Conservation (phyloP, 768 basidiomycete genomes). For the Chalciporus piperatus region DNA sequence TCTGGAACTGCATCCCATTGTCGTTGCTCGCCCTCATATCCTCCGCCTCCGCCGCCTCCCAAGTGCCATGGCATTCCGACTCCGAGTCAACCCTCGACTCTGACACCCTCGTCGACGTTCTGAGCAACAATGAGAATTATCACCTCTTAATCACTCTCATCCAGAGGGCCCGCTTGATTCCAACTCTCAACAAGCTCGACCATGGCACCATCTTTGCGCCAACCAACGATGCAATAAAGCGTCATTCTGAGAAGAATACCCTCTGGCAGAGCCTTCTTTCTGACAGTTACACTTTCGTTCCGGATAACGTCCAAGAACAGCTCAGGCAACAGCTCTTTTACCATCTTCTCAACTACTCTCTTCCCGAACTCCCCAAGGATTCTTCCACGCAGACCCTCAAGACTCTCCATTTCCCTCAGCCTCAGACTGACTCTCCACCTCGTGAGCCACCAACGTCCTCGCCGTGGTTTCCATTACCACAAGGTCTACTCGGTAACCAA, state of each 20-base stretch:
- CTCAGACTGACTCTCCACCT: constrained; percentile 56
- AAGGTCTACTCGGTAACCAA: constrained; percentile 75
- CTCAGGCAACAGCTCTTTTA: constrained; percentile 93
- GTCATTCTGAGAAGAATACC: constrained; percentile 33
- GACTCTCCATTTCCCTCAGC: constrained; percentile 74
- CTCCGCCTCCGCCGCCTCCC: constrained; percentile 15
- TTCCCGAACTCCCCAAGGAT: constrained; percentile 45
- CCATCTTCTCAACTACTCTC: constrained; percentile 83
- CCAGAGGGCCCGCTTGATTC: constrained; percentile 84
- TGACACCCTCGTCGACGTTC: constrained; percentile 73
- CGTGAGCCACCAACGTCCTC: constrained; percentile 67
- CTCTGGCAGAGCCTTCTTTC: constrained; percentile 32
- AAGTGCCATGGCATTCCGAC: constrained; percentile 23
- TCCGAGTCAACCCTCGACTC: constrained; percentile 31
- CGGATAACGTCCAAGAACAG: constrained; percentile 80
- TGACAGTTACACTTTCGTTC: constrained; percentile 34
- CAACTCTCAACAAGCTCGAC: constrained; percentile 85
- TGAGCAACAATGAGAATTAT: constrained; percentile 75
- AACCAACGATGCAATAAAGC: constrained; percentile 84
- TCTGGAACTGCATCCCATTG: constrained; percentile 33
- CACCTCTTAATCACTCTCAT: constrained; percentile 70
- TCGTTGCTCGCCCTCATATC: constrained; percentile 28
- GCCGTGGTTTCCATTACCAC: constrained; percentile 84
- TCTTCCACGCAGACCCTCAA: constrained; percentile 39
- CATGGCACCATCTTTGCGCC: constrained; percentile 90